Evolutionary conservation across 2,329 filamentous ascomycete species (phyloP).

Genomic region (Madurella mycetomatis): DNA sequence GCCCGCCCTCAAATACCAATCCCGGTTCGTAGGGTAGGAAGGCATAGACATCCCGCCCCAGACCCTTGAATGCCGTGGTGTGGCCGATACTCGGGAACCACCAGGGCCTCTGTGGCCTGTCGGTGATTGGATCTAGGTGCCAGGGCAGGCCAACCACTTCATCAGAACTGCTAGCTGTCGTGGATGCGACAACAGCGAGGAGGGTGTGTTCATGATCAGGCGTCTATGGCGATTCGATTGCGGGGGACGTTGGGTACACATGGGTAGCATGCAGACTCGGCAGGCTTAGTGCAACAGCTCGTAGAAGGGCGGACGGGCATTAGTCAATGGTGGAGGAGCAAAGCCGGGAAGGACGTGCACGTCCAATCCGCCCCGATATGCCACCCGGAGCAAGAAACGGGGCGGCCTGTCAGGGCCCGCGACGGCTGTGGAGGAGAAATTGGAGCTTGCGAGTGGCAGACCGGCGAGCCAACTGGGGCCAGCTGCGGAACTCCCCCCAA

Average conservation of each 20-base stretch:
- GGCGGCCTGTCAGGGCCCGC: slow-evolving; percentile 27
- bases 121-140: slow-evolving; percentile 18
- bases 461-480: slow-evolving; percentile 11
- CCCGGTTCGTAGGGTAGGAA: slow-evolving; percentile 15
- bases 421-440: slow-evolving; percentile 14
- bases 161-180: slow-evolving; percentile 14
- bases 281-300: slow-evolving; percentile 20
- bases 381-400: slow-evolving; percentile 16
- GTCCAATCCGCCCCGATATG: slow-evolving; percentile 15
- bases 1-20: not conserved
- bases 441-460: slow-evolving; percentile 21
- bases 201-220: slow-evolving; percentile 25
- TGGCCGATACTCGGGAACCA: slow-evolving; percentile 14
- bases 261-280: slow-evolving; percentile 18
- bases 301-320: slow-evolving; percentile 11
- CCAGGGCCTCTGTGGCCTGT: slow-evolving; percentile 20
- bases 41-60: slow-evolving; percentile 20
- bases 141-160: slow-evolving; percentile 12
- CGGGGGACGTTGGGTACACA: slow-evolving; percentile 26
- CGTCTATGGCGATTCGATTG: slow-evolving; percentile 19
- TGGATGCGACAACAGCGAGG: slow-evolving; percentile 9
- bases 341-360: slow-evolving; percentile 8
- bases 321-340: slow-evolving; percentile 20
- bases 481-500: slow-evolving; percentile 5
- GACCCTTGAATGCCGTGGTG: not conserved